phyloP scores from a whole-genome alignment of 2,329 filamentous ascomycete species.

The Onygena corvina region DNA sequence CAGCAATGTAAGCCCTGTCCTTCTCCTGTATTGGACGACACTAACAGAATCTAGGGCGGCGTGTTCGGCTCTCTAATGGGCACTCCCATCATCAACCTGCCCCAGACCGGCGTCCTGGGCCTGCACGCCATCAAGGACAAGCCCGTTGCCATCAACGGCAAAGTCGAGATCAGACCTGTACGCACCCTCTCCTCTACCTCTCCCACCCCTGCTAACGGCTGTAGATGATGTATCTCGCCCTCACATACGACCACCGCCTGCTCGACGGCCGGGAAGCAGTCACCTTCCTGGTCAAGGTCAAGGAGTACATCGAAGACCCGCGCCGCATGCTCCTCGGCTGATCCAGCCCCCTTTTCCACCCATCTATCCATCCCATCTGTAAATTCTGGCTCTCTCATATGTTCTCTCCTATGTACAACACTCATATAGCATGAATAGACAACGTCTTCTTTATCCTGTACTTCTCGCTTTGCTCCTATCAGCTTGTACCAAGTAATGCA shows the following conservation, averaged over 20 bases:
- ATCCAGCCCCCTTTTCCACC: neutral
- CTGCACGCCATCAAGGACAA: slow-evolving; percentile 95
- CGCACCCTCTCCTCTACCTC: slow-evolving; percentile 16
- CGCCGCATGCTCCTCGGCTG: slow-evolving; percentile 67
- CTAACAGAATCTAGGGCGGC: slow-evolving; percentile 46
- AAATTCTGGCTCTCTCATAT: slow-evolving; percentile 1
- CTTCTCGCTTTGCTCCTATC: no score
- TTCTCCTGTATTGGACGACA: neutral
- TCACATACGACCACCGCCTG: slow-evolving; percentile 95
- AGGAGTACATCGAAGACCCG: slow-evolving; percentile 95
- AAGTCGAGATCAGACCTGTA: slow-evolving; percentile 79
- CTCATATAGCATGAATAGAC: no score
- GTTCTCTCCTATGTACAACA: slow-evolving; percentile 3
- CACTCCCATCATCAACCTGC: slow-evolving; percentile 95
- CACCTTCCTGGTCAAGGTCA: slow-evolving; percentile 91
- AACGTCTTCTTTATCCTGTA: no score
- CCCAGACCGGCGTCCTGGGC: slow-evolving; percentile 79
- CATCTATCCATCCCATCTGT: neutral
- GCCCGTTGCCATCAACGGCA: slow-evolving; percentile 78
- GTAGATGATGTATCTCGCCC: slow-evolving; percentile 93
- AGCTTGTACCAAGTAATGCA: no score
- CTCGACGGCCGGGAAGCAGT: slow-evolving; percentile 91
- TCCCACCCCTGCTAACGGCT: neutral
- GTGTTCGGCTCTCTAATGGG: slow-evolving; percentile 97
- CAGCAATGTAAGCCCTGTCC: slow-evolving; percentile 53